phyloP scores from a whole-genome alignment of 2,329 filamentous ascomycete species.

The Botrytis paeoniae region DNA sequence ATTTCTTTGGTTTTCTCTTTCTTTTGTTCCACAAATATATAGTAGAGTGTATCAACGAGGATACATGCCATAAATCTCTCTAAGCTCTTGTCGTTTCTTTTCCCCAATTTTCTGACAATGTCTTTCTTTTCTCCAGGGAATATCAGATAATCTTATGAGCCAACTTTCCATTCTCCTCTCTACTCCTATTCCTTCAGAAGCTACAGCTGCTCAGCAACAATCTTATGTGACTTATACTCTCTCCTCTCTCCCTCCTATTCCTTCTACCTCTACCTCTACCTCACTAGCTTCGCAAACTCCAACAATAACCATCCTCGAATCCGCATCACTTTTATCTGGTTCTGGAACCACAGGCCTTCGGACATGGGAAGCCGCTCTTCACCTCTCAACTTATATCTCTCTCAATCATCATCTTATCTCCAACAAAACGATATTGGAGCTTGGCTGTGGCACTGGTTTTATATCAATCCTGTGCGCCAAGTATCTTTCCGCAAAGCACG shows the following conservation, averaged over 20 bases:
- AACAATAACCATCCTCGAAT: slow-evolving; percentile 64
- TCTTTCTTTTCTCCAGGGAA: slow-evolving; percentile 56
- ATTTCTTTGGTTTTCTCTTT: slow-evolving; percentile 7
- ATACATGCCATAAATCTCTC: neutral
- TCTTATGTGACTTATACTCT: slow-evolving; percentile 69
- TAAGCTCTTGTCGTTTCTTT: neutral
- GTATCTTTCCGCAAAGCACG: slow-evolving; percentile 55
- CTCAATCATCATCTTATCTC: slow-evolving; percentile 40
- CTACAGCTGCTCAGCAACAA: slow-evolving; percentile 65
- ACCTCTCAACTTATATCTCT: slow-evolving; percentile 67
- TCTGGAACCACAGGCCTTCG: slow-evolving; percentile 72
- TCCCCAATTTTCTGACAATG: slow-evolving; percentile 27
- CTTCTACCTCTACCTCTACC: neutral
- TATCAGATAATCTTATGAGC: slow-evolving; percentile 76
- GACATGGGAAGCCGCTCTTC: slow-evolving; percentile 78
- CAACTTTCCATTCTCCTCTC: slow-evolving; percentile 63
- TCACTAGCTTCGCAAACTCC: slow-evolving; percentile 5
- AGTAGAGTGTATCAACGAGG: neutral
- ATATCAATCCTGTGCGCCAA: slow-evolving; percentile 72
- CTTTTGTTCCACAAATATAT: neutral
- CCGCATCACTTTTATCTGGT: slow-evolving; percentile 64
- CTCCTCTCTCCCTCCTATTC: slow-evolving; percentile 21
- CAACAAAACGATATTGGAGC: slow-evolving; percentile 62
- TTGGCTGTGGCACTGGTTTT: slow-evolving; percentile 75
- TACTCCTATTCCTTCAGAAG: slow-evolving; percentile 60